Conservation (phyloP, 495 filamentous ascomycete genomes). For the Amphirosellinia nigrospora region DNA sequence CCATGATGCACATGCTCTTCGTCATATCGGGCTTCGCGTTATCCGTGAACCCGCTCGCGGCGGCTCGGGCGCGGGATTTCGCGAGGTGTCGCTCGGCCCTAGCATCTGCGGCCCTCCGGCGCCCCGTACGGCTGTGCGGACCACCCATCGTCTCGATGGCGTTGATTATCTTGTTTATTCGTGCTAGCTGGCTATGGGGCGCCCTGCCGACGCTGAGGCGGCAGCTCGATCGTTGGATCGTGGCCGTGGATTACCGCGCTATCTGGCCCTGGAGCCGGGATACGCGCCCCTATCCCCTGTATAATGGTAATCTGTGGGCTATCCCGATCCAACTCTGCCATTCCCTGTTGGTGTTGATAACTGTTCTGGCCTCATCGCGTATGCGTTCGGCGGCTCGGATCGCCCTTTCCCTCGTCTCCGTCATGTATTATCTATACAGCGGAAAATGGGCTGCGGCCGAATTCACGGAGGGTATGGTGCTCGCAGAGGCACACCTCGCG, state of each 20-base stretch:
- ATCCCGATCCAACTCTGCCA: slow-evolving; percentile 70
- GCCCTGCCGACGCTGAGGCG: slow-evolving; percentile 43
- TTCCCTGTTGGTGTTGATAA: slow-evolving; percentile 67
- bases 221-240: slow-evolving; percentile 57
- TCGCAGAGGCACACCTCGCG: slow-evolving; percentile 61
- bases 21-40: slow-evolving; percentile 74
- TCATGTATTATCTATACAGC: slow-evolving; percentile 62
- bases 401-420: slow-evolving; percentile 49
- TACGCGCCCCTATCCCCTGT: slow-evolving; percentile 57
- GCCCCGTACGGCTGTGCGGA: slow-evolving; percentile 66
- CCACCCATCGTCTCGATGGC: slow-evolving; percentile 63
- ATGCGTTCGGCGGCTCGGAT: slow-evolving; percentile 55
- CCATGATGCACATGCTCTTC: slow-evolving; percentile 78
- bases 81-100: slow-evolving; percentile 46
- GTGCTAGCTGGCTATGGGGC: slow-evolving; percentile 53
- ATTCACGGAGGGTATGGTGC: slow-evolving; percentile 64
- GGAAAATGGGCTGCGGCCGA: slow-evolving; percentile 66
- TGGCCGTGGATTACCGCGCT: slow-evolving; percentile 54
- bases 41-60: slow-evolving; percentile 67
- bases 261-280: slow-evolving; percentile 62
- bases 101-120: slow-evolving; percentile 69
- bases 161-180: slow-evolving; percentile 60
- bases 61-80: slow-evolving; percentile 58
- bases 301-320: slow-evolving; percentile 70
- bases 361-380: slow-evolving; percentile 60